Base-by-base conservation (phyloP, 2,329 filamentous ascomycete genomes). In the Aspergillus sp. region DNA sequence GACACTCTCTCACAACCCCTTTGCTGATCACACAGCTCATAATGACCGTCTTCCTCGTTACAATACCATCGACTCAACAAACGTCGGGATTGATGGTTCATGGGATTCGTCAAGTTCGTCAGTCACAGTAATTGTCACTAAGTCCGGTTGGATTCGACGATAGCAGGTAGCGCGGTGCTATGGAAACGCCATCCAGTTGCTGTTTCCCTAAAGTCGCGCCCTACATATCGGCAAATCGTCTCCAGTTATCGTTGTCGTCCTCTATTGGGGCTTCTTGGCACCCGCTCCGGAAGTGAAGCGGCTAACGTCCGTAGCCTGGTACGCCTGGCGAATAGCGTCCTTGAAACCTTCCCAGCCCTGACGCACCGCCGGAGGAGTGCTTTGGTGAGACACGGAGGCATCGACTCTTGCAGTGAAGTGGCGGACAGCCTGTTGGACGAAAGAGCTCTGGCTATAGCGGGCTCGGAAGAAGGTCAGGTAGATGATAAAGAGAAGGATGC, bases 381-480 rank as follows among this genome's bases (percentile, higher is more conserved):
- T 90, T 82, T 96, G 93, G 69, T 91, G 90, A 54, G 91, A 90
- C 56, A 95, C 85, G 49, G 91, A 81, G 61, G 89, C 89, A 76
- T 98, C 93, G 61, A 93, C 81, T 65, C 90, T 86, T 55, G 89
- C 87, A 69, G 86, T 86, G 56, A 93, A 77, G 67, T 89, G 84
- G 63, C 82, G 80, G 71, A 97, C 88, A 48, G 90, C 87, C 68
- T 84, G 85, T 81, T 96, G 91, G n/a, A 98, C 90, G 71, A 98
- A 96, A 64, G 81, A 85, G 84, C 91, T 97, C 83, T 98, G 93
- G 57, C 88, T 82, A 79, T 89, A 93, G 70, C 95, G 88, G 43
- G 93, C 90, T 67, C 95, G 91, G 74, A 98, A 86, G 84, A 99
- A 99, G 67, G 87, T 84, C 64, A 92, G 92, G 85, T 98, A 99